Base-by-base conservation (phyloP, 1,284 basidiomycete genomes). In the Leccinum solheimii region DNA sequence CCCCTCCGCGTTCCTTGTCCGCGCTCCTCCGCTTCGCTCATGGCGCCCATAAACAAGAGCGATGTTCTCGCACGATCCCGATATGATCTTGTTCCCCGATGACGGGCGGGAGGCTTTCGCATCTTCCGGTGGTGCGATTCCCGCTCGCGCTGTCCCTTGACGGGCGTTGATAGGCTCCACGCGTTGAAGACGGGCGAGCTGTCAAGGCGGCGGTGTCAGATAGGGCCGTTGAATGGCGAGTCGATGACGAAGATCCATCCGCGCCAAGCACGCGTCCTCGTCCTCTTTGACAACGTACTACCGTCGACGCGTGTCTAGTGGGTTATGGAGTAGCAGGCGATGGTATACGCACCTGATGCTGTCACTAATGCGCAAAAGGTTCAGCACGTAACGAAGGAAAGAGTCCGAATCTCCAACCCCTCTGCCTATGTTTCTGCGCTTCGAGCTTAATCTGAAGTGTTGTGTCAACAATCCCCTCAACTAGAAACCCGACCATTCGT, bases 271-370 rank as follows among this genome's bases (percentile, higher is more conserved):
- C 27, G 55, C 54, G 48, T 59, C 60, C 26, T 58, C 9, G 55
- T 67, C 60, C 34, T 62, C 59, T 36, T 65, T 59, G 43, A 62
- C 56, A 54, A 67, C 56, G 16, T 43, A 59, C 57, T 49, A 19
- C 23, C 19, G 27, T 30, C 38, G 21, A 53, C 19, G 9, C 40
- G 3, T 49, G 21, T 23, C 48, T 43, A 43, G n/a, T 10, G 38
- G n/a, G 40, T 11, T 19, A 49, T 26, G 48, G 23, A 14, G 23
- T 49, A 13, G 48, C 21, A 23, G 48, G 13, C 19, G 21, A 52
- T n/a, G 27, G n/a, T 23, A 21, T 13, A 8, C 40, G 21, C 19
- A 26, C 64, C 49, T 52, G 57, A 54, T 64, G 36, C 43, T n/a
- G 36, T 36, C 53, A 57, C 51, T 64, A 16, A 13, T 27, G 16